phyloP scores from a whole-genome alignment of 1,139 yeast species.

The Blastobotrys apis region DNA sequence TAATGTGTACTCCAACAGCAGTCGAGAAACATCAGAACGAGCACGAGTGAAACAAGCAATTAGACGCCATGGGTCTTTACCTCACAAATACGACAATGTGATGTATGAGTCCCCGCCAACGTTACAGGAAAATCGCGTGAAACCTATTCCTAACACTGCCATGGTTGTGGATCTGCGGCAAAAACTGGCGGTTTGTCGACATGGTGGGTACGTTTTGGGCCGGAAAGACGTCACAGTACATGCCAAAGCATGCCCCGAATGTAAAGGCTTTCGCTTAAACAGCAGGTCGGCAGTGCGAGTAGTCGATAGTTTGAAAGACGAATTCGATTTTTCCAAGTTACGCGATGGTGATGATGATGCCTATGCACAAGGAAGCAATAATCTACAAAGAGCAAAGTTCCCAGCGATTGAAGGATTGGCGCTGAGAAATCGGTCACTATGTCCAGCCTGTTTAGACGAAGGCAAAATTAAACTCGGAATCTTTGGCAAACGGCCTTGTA shows the following conservation, averaged over 20 bases:
- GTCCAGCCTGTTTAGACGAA: constrained; percentile 1
- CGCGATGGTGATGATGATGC: not conserved
- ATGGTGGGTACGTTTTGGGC: constrained; percentile 8
- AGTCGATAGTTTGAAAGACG: not conserved
- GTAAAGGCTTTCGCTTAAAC: not conserved
- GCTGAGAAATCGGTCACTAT: not conserved
- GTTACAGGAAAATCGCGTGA: not conserved
- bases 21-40: not conserved
- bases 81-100: not conserved
- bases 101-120: not conserved
- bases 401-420: constrained; percentile 5
- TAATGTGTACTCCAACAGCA: not conserved
- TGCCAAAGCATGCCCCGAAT: constrained; percentile 4
- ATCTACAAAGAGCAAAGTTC: not conserved
- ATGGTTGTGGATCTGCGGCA: not conserved
- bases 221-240: constrained; percentile 2
- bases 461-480: not conserved
- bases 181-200: constrained; percentile 6
- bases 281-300: not conserved
- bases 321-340: not conserved
- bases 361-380: not conserved
- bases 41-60: not conserved
- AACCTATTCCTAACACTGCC: constrained; percentile 7
- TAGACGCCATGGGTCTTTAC: not conserved
- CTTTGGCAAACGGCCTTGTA: constrained; percentile 5